Evolutionary conservation across 305 asterid genomes (phyloP).

Genomic region (Rubia peregrina): DNA sequence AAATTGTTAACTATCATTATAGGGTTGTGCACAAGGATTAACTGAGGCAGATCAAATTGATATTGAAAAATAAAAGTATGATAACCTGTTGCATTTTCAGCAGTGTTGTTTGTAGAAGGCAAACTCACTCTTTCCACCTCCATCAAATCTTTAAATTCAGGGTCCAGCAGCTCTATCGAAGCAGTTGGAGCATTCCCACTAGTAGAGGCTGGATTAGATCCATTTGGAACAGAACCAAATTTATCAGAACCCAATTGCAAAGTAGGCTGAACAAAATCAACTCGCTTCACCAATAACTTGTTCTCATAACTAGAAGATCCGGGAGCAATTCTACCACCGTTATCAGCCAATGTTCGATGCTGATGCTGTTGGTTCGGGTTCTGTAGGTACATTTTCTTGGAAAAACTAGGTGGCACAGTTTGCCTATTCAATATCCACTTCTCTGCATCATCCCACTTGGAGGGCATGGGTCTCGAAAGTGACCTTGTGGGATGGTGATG

Average conservation of each 20-base stretch:
- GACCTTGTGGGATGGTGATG: conserved; percentile 58
- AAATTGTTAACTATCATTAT: too few relatives aligned
- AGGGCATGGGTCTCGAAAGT: conserved; percentile 68
- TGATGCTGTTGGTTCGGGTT: conserved; percentile 44
- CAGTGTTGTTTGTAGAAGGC: conserved; percentile 44
- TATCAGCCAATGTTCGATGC: conserved; percentile 31
- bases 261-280: conserved; percentile 63
- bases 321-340: conserved; percentile 50
- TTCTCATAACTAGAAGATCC: conserved; percentile 41
- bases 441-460: conserved; percentile 98
- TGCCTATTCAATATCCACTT: conserved; percentile 92
- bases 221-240: conserved; percentile 31
- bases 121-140: conserved; percentile 39
- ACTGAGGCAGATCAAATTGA: not conserved
- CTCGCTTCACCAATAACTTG: conserved; percentile 57
- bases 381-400: conserved; percentile 45
- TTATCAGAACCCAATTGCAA: conserved; percentile 33
- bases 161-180: conserved; percentile 38
- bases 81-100: conserved; percentile 67
- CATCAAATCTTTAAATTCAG: conserved; percentile 53
- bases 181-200: conserved; percentile 28
- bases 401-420: conserved; percentile 33
- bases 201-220: conserved; percentile 32
- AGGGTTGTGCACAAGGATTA: not conserved
- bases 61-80: not conserved